Evolutionary conservation across 2,329 filamentous ascomycete species (phyloP).

Genomic region (Talaromyces piceae): DNA sequence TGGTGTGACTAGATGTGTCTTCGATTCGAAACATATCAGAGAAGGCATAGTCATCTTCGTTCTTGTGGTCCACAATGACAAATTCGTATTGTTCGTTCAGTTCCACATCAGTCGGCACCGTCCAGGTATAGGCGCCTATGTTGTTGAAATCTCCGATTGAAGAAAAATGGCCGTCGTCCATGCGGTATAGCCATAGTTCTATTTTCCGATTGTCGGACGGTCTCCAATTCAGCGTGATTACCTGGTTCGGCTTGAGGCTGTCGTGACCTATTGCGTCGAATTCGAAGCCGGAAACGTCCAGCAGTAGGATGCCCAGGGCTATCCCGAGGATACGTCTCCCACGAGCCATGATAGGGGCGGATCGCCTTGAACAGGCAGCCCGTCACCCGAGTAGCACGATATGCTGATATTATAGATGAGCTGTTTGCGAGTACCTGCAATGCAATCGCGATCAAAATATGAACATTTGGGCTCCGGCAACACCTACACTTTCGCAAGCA

Average conservation of each 20-base stretch:
- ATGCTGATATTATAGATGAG: not conserved
- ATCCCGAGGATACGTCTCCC: not conserved
- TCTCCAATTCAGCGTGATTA: not conserved
- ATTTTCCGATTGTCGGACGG: not conserved
- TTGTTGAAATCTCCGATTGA: not conserved
- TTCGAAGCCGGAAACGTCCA: not conserved
- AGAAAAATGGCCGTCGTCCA: not conserved
- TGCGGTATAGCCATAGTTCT: not conserved
- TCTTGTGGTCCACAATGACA: not conserved
- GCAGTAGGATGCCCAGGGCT: not conserved
- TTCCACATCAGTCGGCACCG: not conserved
- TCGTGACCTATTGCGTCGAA: not conserved
- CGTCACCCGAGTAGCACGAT: not conserved
- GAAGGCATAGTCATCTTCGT: not conserved
- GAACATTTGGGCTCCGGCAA: not conserved
- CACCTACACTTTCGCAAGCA: not conserved
- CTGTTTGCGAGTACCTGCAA: not conserved
- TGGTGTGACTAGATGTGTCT: too few relatives aligned
- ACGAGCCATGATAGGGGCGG: not conserved
- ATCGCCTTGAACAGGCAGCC: not conserved
- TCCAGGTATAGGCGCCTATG: conserved; percentile 1
- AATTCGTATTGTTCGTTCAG: not conserved
- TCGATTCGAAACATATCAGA: not conserved
- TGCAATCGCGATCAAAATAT: not conserved
- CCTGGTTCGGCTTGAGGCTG: not conserved